phyloP scores from a whole-genome alignment of 441 rosid genomes.

The Capsella rubella region DNA sequence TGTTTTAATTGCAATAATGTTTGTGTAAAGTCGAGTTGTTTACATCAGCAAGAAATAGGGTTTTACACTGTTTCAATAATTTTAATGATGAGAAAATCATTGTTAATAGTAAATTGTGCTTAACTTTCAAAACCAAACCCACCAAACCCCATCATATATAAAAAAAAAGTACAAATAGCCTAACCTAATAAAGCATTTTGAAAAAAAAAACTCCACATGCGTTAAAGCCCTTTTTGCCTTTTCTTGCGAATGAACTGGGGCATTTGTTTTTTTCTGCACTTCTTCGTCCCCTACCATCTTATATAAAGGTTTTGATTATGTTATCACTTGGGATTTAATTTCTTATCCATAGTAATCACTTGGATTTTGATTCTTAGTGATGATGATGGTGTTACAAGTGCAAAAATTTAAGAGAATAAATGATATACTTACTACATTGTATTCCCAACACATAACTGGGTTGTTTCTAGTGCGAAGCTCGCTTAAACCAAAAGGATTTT shows the following conservation, averaged over 20 bases:
- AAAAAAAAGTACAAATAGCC: constrained; percentile 49
- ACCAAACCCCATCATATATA: constrained; percentile 50
- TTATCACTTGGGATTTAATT: not conserved
- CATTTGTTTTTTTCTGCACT: not conserved
- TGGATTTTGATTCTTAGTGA: not conserved
- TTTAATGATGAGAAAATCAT: constrained; percentile 42
- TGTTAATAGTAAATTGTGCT: constrained; percentile 35
- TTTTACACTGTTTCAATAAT: constrained; percentile 12
- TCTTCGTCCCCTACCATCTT: constrained; percentile 2
- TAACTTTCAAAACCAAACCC: constrained; percentile 51
- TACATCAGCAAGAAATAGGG: constrained; percentile 22
- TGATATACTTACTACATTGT: too few relatives aligned
- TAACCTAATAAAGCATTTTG: constrained; percentile 47
- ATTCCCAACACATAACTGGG: too few relatives aligned
- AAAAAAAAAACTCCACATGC: constrained; percentile 81
- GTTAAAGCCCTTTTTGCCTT: constrained; percentile 45
- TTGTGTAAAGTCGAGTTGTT: constrained; percentile 30
- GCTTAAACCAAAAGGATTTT: too few relatives aligned
- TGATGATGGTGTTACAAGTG: not conserved
- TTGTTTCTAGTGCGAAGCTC: too few relatives aligned
- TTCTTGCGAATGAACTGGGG: constrained; percentile 18
- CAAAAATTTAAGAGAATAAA: too few relatives aligned
- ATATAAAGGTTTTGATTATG: not conserved
- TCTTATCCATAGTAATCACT: not conserved
- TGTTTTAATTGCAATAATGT: constrained; percentile 17